Percentiles rank a stretch among this genome's conserved stretches.
These are phyloP conservation scores for Neopestalotiopsis sp. DNA, from an alignment of 2,329 filamentous ascomycete species.

Conservation along the genomic window DNA sequence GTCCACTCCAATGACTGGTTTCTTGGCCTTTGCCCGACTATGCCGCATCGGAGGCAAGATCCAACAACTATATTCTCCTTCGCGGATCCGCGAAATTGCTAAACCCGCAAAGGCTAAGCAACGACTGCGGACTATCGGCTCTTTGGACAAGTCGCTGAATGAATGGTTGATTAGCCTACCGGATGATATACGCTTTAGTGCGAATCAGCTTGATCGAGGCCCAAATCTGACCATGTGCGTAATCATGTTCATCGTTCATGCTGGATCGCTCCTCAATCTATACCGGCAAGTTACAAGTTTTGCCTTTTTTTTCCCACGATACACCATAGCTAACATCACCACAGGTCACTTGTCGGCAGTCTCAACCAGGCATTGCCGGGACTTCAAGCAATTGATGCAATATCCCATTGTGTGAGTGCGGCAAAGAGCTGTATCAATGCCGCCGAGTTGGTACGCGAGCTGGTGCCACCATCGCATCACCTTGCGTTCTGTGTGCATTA, in stretches of 20 bases:
- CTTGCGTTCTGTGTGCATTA: slow-evolving; percentile 13
- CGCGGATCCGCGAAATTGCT: slow-evolving; percentile 1
- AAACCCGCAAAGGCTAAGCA: slow-evolving; percentile 3
- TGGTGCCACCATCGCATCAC: slow-evolving; percentile 11
- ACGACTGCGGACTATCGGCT: neutral
- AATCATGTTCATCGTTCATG: slow-evolving; percentile 15
- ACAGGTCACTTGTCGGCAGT: slow-evolving; percentile 6
- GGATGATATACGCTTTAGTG: slow-evolving; percentile 13
- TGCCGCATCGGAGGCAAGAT: slow-evolving; percentile 14
- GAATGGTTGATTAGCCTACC: slow-evolving; percentile 9
- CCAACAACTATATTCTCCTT: slow-evolving; percentile 14
- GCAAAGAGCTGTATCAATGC: slow-evolving; percentile 13
- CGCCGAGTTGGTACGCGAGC: slow-evolving; percentile 6
- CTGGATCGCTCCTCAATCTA: slow-evolving; percentile 13
- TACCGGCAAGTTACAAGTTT: neutral
- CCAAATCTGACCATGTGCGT: slow-evolving; percentile 15
- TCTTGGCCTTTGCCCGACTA: slow-evolving; percentile 12
- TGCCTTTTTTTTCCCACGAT: neutral
- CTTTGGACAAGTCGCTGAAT: slow-evolving; percentile 8
- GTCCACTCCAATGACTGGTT: slow-evolving; percentile 5
- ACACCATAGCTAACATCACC: neutral
- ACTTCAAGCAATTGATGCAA: neutral
- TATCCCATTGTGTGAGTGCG: slow-evolving; percentile 10
- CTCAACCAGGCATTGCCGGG: neutral
- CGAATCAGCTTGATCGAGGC: slow-evolving; percentile 8